Evolutionary conservation across 2,329 filamentous ascomycete genomes (phyloP).

Genomic region (Endothia cerciana): DNA sequence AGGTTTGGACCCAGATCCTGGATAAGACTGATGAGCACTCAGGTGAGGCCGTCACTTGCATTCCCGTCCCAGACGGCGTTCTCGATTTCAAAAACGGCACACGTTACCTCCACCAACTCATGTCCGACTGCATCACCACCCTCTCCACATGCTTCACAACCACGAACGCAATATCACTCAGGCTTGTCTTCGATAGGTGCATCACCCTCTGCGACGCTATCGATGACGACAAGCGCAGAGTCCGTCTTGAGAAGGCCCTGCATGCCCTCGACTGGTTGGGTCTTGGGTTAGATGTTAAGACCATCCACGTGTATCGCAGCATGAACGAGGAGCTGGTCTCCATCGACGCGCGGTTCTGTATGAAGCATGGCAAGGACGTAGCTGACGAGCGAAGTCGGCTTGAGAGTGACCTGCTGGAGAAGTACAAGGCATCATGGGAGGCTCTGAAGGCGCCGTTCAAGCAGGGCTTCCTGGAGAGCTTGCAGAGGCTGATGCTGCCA

Average conservation of each 20-base stretch:
- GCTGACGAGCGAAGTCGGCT: not conserved
- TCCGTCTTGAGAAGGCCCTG: constrained; percentile 7
- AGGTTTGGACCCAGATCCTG: constrained; percentile 1
- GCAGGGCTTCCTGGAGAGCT: constrained; percentile 1
- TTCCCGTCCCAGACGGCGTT: not conserved
- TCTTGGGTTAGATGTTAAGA: constrained; percentile 21
- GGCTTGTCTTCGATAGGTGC: constrained; percentile 1
- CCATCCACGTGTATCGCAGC: constrained; percentile 11
- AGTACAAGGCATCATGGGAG: constrained; percentile 5
- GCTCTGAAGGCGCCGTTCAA: constrained; percentile 9
- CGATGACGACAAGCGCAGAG: constrained; percentile 6
- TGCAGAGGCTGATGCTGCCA: constrained; percentile 12
- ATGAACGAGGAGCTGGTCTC: constrained; percentile 11
- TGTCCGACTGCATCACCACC: constrained; percentile 16
- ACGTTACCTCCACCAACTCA: constrained; percentile 12
- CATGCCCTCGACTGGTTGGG: constrained; percentile 19
- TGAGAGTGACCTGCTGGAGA: constrained; percentile 11
- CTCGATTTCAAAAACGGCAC: constrained; percentile 15
- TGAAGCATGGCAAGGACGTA: not conserved
- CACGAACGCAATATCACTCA: constrained; percentile 11
- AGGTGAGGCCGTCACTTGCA: not conserved
- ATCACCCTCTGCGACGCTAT: constrained; percentile 26
- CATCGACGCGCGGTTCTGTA: not conserved
- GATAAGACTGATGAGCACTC: not conserved
- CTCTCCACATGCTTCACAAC: constrained; percentile 10